Base-by-base conservation (phyloP, 176 grass and related monocot species). In the Areca catechu region DNA sequence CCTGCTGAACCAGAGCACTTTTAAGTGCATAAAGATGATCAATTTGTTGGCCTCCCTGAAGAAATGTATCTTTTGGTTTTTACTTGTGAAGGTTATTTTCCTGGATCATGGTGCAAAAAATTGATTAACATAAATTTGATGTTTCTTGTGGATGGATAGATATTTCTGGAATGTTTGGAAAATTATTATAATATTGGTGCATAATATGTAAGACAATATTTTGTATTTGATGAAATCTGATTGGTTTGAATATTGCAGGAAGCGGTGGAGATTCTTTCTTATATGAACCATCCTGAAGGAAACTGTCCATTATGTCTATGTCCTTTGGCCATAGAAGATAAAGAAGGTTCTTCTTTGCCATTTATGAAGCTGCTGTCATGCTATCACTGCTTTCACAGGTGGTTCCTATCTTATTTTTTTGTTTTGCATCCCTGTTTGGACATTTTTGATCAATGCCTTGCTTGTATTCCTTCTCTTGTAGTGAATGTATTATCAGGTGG, bases 321-420 rank as follows among this genome's bases (percentile, higher is more conserved):
- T 85, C 69, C 86, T 82, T 76, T 96, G 63, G 62, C 82, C 34
- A 7, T 72, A 53, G 72, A 85, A 72, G 61, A 88, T 63, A 79
- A 66, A n/a, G 74, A 77, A 77, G 61, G 22, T 17, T 74, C 72
- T 51, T 53, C 61, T 27, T 65, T 83, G 70, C 79, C 83, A 72
- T 97, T 91, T 76, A 97, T 91, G 92, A 91, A 88, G 75, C 79
- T 97, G 61, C 91, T 97, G 92, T 97, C 92, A 53, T 97, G 92
- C 72, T 97, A 86, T 68, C 92, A 97, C 54, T 97, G 86, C 66
- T 97, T 91, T 57, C 92, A 97, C 69, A 91, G 83, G 92, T 97
- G 73, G 50, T 53, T 51, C 53, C 10, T 74, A 55, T 30, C 10
- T 34, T 19, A 50, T 56, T 7, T 37, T 21, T 57, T 16, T 20